Base-by-base conservation (phyloP, 768 basidiomycete species). In the Pleurotus tuoliensis region DNA sequence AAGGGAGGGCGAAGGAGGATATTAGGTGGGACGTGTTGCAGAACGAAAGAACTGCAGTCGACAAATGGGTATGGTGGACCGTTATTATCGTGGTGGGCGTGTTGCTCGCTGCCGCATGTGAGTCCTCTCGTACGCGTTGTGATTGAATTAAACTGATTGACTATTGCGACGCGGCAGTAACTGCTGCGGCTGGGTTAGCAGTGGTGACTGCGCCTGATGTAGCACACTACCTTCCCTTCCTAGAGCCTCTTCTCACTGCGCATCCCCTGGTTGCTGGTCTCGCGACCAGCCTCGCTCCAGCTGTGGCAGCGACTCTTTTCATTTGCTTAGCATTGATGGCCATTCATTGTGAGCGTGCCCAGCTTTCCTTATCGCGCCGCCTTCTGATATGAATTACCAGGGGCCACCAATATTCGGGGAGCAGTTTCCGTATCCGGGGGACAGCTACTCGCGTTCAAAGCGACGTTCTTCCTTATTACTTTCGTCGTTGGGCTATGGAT, bases 1-100 rank as follows among this genome's bases (percentile, higher is more conserved):
- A 90, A 64, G 91, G 91, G 1, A 73, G 87, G 57, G 86, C 89
- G 12, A 91, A 89, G 67, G 90, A 92, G 63, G 90, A 92, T 66
- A 82, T 94, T 37, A 72, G 87, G 54, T 94, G 90, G 90, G 83
- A 86, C 57, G 83, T 88, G 22, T 71, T 92, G 48, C 87, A 89
- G 68, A 76, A 80, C 58, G 79, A 83, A 66, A 72, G 80, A 39
- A 78, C 72, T 37, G 54, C 66, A 48, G 58, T 80, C 58, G 80
- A 83, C 60, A 66, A 67, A 18, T 56, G 76, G 27, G 76, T 78
- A 2, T 80, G 87, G 60, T 90, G 88, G 86, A 69, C 75, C 15
- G 71, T 85, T 16, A 73, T 87, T 4, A 65, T 71, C 4, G 67
- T 83, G 5, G 70, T 83, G 15, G 71, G 75, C 1, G 61, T 86